Evolutionary conservation across 345 rosid genomes (phyloP).

Genomic region (Firmiana major): DNA sequence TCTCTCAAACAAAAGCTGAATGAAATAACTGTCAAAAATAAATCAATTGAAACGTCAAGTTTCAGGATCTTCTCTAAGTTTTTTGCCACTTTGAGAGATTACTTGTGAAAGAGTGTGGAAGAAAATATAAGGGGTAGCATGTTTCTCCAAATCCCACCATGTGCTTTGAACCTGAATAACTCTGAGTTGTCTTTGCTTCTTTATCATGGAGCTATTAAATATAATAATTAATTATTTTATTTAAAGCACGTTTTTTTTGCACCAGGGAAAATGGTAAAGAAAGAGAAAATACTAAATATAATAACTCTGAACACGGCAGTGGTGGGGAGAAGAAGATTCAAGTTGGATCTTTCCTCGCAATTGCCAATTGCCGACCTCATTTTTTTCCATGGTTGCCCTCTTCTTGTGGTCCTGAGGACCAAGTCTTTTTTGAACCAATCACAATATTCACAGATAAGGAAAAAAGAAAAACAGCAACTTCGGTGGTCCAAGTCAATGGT

Average conservation of each 20-base stretch:
- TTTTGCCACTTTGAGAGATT: not conserved
- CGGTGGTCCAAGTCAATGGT: not conserved
- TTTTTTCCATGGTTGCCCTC: not conserved
- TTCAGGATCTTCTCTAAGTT: not conserved
- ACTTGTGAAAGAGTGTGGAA: not conserved
- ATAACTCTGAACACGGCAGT: too few relatives aligned
- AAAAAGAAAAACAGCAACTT: not conserved
- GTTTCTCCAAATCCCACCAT: not conserved
- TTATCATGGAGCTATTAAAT: not conserved
- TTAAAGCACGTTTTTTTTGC: conserved; percentile 36
- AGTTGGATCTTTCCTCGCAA: not conserved
- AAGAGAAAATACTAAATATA: not conserved
- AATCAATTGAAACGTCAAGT: not conserved
- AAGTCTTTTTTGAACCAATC: not conserved
- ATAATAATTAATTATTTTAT: not conserved
- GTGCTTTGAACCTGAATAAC: conserved; percentile 16
- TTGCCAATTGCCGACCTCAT: not conserved
- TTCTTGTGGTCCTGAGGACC: not conserved
- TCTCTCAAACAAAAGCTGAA: not conserved
- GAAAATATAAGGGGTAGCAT: not conserved
- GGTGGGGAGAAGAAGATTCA: not conserved
- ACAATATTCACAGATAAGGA: not conserved
- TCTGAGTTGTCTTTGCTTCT: conserved; percentile 14
- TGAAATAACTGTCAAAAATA: not conserved
- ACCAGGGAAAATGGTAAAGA: not conserved